phyloP scores from a whole-genome alignment of 176 grass and related monocot species.

The Triticum turgidum region DNA sequence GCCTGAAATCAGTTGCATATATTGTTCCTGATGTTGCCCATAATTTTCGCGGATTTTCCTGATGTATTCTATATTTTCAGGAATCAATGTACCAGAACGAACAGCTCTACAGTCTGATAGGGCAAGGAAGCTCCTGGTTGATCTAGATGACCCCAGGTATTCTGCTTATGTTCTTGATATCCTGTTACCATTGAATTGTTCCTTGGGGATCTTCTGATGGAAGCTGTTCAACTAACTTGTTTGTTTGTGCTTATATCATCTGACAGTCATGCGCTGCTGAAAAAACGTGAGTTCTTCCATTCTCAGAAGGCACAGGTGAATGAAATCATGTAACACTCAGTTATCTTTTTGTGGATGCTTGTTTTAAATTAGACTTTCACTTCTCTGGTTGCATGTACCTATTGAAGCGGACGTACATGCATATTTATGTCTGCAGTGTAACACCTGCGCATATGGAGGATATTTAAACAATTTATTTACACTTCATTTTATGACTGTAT shows the following conservation, averaged over 20 bases:
- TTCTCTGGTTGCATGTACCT: neutral
- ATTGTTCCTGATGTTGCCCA: neutral
- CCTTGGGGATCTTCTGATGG: neutral
- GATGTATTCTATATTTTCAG: constrained; percentile 6
- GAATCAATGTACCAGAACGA: constrained; percentile 37
- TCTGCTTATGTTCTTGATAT: constrained; percentile 32
- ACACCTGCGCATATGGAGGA: neutral
- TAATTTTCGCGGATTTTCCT: constrained; percentile 24
- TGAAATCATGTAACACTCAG: neutral
- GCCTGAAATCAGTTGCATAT: neutral
- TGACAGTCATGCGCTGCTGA: constrained; percentile 61
- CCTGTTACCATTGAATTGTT: neutral
- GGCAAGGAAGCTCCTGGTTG: constrained; percentile 60
- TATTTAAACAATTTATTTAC: neutral
- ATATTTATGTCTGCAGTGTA: neutral
- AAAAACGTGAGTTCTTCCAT: constrained; percentile 84
- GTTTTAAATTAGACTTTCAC: neutral
- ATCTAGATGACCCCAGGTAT: constrained; percentile 61
- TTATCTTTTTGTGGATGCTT: constrained; percentile 5
- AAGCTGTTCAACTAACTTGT: neutral
- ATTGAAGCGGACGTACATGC: neutral
- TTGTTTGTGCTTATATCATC: constrained; percentile 42
- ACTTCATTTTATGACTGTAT: neutral
- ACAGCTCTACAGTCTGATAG: constrained; percentile 72
- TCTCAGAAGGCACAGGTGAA: constrained; percentile 85